These are phyloP conservation scores for Hericium coralloides DNA, from an alignment of 768 basidiomycete genomes.

Conservation along the genomic window DNA sequence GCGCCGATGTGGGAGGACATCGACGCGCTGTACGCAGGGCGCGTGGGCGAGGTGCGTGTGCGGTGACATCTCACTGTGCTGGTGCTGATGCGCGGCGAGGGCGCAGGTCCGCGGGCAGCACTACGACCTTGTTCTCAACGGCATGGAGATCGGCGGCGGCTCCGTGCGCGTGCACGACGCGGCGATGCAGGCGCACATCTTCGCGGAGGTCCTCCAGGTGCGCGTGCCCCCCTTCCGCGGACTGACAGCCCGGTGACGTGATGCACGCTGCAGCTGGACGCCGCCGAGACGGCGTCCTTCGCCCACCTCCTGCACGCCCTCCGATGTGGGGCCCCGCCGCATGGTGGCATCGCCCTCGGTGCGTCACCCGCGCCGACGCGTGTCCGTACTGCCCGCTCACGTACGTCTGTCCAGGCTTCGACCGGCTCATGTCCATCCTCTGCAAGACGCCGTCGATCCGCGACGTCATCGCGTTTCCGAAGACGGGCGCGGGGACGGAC, in stretches of 20 bases:
- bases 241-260: not conserved
- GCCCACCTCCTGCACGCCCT: slow-evolving; percentile 81
- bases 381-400: not conserved
- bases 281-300: slow-evolving; percentile 68
- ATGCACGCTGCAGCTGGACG: slow-evolving; percentile 45
- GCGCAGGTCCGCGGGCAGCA: slow-evolving; percentile 90
- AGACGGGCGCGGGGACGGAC: slow-evolving; percentile 77
- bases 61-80: slow-evolving; percentile 24
- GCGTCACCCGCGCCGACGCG: slow-evolving; percentile 15
- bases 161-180: slow-evolving; percentile 91
- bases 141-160: slow-evolving; percentile 89
- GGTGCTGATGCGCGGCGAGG: slow-evolving; percentile 2
- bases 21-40: slow-evolving; percentile 61
- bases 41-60: slow-evolving; percentile 38
- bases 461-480: slow-evolving; percentile 96
- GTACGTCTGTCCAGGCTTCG: slow-evolving; percentile 54
- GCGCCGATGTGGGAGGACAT: slow-evolving; percentile 92
- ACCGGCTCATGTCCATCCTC: slow-evolving; percentile 86
- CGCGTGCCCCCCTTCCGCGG: not conserved
- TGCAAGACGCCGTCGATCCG: slow-evolving; percentile 83
- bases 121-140: slow-evolving; percentile 92
- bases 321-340: slow-evolving; percentile 86
- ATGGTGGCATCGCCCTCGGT: slow-evolving; percentile 93
- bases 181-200: slow-evolving; percentile 76
- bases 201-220: slow-evolving; percentile 71